Evolutionary conservation across 495 filamentous ascomycete species (phyloP), one percentile per base, ranked within the genome.

Genomic region (Podospora sp.): DNA sequence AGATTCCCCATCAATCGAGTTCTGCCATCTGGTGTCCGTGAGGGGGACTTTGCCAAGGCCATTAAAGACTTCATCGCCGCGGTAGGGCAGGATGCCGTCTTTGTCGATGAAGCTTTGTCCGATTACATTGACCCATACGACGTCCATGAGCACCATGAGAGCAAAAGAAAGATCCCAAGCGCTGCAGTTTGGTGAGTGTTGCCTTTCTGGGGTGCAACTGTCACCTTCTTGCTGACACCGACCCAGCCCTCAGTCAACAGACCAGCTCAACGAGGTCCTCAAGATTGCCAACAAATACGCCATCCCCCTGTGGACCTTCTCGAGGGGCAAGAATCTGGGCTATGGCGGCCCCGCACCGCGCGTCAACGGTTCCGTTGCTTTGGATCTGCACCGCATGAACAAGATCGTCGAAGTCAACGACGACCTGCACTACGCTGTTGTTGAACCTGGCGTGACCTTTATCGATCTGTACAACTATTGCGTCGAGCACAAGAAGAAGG

Each of bases 291-390:
- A 85, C 66, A 60, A 79, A 60, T 77, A 76, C 67, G 56, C 67
- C n/a, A 77, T 87, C n/a, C 83, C 85, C 0, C 70, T 86, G 0
- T 87, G 79, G 76, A 80, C 84, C 0, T 79, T 82, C 36, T 84
- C 81, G 0, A 77, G 83, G 24, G 86, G 85, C 1, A 80, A 85
- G 58, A 87, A 87, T 62, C 68, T 85, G 18, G 79, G 78, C 67
- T 88, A 89, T 67, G 87, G 87, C 26, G 87, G 87, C 33, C 81
- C 85, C 0, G 83, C 83, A 0, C 84, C 86, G 4, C 72, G 83
- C 0, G 78, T 87, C 3, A 77, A 75, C 5, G 86, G 86, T 9
- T 80, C 77, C 29, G 78, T 88, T 6, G 83, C 84, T 7, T 62
- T 89, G 7, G 85, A 88, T 65, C 72, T 88, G 22, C 81, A 83